phyloP scores from a whole-genome alignment of 2,329 filamentous ascomycete species.

The Aspergillus fumigatiaffinis region DNA sequence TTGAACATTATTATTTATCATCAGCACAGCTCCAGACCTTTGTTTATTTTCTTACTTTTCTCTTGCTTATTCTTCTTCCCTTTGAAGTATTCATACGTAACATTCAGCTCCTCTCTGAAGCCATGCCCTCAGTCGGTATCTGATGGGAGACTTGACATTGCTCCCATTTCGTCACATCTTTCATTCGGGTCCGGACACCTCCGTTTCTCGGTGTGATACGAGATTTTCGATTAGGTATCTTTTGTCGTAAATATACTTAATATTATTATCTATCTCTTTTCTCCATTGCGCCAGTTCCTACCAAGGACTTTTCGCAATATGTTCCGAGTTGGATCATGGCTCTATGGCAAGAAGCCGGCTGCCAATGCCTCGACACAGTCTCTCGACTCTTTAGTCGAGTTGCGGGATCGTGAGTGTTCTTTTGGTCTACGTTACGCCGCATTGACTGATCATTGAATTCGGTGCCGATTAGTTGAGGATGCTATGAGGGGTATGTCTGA shows the following conservation, averaged over 20 bases:
- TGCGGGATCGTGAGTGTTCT: conserved; percentile 44
- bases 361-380: conserved; percentile 49
- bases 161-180: conserved; percentile 20
- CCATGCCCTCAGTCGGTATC: conserved; percentile 9
- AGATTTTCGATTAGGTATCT: neutral
- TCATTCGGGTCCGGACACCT: conserved; percentile 14
- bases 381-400: conserved; percentile 55
- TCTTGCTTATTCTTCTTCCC: neutral
- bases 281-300: neutral
- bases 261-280: neutral
- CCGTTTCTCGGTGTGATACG: conserved; percentile 10
- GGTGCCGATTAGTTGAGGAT: conserved; percentile 30
- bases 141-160: conserved; percentile 25
- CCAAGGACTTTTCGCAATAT: conserved; percentile 20
- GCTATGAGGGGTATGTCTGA: conserved; percentile 41
- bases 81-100: neutral
- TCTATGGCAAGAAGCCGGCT: conserved; percentile 41
- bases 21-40: conserved; percentile 1
- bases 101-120: neutral
- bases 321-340: conserved; percentile 42
- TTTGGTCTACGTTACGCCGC: conserved; percentile 7
- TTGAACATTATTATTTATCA: conserved; percentile 1
- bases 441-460: conserved; percentile 16
- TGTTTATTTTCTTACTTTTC: conserved; percentile 2
- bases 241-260: neutral